A percentile compares a stretch with the other conserved stretches of the same genome.
These are phyloP conservation scores for Pilaira anomala DNA, from an alignment of 192 early-diverging fungal genomes.

Conservation along the genomic window DNA sequence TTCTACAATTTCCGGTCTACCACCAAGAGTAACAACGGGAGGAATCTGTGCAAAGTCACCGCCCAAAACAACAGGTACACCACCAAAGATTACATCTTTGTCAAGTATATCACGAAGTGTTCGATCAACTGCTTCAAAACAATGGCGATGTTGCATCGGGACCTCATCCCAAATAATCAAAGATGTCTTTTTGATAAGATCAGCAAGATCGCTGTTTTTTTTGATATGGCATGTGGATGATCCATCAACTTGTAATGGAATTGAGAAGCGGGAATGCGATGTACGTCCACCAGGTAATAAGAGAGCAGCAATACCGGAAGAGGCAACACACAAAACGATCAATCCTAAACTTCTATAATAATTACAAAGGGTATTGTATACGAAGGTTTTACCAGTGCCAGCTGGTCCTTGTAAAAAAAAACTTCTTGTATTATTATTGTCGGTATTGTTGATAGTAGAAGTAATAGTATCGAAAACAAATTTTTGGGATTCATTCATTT, in stretches of 20 bases:
- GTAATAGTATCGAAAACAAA: neutral
- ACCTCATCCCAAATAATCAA: slow-evolving; percentile 13
- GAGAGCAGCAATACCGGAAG: neutral
- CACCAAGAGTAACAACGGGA: neutral
- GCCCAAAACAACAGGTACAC: neutral
- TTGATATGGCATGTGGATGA: neutral
- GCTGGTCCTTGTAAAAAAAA: neutral
- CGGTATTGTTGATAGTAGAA: too few species aligned
- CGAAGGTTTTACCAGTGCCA: slow-evolving; percentile 4
- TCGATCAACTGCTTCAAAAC: neutral
- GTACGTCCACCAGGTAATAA: neutral
- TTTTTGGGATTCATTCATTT: neutral
- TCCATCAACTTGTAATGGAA: neutral
- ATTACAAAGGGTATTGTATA: neutral
- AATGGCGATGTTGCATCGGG: neutral
- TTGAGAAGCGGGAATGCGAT: neutral
- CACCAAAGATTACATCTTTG: neutral
- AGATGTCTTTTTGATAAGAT: neutral
- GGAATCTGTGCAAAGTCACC: slow-evolving; percentile 1
- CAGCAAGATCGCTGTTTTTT: neutral
- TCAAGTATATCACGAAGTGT: neutral
- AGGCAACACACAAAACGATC: neutral
- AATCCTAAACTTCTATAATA: neutral
- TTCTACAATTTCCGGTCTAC: neutral
- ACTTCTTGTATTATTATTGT: neutral